phyloP scores from a whole-genome alignment of 305 asterid species.

The Fraxinus angustifolia region DNA sequence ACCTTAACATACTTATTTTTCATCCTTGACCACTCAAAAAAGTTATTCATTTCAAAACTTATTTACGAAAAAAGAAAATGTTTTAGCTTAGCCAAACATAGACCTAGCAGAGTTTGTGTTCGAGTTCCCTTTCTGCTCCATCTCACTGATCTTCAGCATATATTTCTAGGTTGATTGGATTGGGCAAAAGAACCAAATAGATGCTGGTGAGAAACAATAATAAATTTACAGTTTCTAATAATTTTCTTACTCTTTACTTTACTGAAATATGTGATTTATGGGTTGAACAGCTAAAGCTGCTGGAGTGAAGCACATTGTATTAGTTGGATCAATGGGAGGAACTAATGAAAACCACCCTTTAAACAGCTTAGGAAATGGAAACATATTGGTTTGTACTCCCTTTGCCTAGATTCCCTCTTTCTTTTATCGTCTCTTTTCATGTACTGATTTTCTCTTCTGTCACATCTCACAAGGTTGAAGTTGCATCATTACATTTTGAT shows the following conservation, averaged over 20 bases:
- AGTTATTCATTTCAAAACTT: neutral
- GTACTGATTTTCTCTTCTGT: neutral
- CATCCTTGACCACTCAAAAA: neutral
- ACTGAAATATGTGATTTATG: neutral
- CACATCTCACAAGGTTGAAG: neutral
- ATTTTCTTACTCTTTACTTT: neutral
- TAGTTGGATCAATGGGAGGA: constrained; percentile 99
- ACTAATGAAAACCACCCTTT: constrained; percentile 64
- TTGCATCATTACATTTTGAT: neutral
- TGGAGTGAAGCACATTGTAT: constrained; percentile 86
- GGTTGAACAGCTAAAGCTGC: constrained; percentile 79
- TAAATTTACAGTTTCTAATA: neutral
- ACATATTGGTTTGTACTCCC: constrained; percentile 60
- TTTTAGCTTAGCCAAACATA: neutral
- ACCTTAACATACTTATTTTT: neutral
- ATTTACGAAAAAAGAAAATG: neutral
- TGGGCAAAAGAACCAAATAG: constrained; percentile 92
- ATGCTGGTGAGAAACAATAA: constrained; percentile 43
- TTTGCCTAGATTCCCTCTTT: neutral
- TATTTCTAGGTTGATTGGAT: constrained; percentile 78
- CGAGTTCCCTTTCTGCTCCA: neutral
- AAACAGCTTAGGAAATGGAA: constrained; percentile 83
- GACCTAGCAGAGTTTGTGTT: neutral
- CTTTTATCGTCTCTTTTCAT: neutral
- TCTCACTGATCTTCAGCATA: constrained; percentile 4